A percentile compares a stretch with the other conserved stretches of the same genome.
phyloP scores from a whole-genome alignment of 1,139 yeast species.

The Neolecta irregularis region DNA sequence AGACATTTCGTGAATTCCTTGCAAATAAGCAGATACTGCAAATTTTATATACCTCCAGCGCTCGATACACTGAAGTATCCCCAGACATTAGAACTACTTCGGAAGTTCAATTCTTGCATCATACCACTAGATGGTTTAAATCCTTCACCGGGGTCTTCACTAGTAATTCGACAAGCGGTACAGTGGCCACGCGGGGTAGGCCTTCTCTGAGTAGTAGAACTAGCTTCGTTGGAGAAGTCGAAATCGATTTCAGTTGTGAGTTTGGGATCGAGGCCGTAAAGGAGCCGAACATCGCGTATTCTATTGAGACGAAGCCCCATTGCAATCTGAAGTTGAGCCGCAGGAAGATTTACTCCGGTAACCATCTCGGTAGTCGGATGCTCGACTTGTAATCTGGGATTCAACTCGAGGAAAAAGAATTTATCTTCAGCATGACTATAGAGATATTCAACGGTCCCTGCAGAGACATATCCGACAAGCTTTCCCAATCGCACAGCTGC shows the following conservation, averaged over 20 bases:
- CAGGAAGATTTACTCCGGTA: constrained; percentile 92
- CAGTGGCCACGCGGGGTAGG: constrained; percentile 97
- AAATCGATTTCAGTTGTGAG: constrained; percentile 81
- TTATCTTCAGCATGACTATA: constrained; percentile 88
- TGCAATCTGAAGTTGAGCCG: constrained; percentile 95
- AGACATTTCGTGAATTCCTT: constrained; percentile 92
- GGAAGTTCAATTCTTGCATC: constrained; percentile 84
- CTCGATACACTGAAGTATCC: constrained; percentile 96
- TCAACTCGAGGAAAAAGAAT: constrained; percentile 86
- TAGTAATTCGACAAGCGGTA: constrained; percentile 96
- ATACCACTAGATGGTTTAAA: constrained; percentile 97
- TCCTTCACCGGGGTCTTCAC: constrained; percentile 98
- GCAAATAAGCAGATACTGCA: too few species aligned
- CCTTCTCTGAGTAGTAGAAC: constrained; percentile 66
- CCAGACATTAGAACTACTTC: constrained; percentile 96
- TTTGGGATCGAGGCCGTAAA: constrained; percentile 93
- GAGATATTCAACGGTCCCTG: constrained; percentile 95
- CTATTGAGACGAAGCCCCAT: constrained; percentile 98
- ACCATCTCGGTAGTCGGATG: constrained; percentile 99
- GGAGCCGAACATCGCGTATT: constrained; percentile 76
- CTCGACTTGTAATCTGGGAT: constrained; percentile 97
- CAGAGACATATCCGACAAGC: constrained; percentile 92
- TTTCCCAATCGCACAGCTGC: constrained; percentile 95
- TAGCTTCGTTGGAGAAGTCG: constrained; percentile 59
- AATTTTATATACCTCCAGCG: constrained; percentile 89